phyloP scores from a whole-genome alignment of 1,284 basidiomycete species.

The Rhodotorula sp. region DNA sequence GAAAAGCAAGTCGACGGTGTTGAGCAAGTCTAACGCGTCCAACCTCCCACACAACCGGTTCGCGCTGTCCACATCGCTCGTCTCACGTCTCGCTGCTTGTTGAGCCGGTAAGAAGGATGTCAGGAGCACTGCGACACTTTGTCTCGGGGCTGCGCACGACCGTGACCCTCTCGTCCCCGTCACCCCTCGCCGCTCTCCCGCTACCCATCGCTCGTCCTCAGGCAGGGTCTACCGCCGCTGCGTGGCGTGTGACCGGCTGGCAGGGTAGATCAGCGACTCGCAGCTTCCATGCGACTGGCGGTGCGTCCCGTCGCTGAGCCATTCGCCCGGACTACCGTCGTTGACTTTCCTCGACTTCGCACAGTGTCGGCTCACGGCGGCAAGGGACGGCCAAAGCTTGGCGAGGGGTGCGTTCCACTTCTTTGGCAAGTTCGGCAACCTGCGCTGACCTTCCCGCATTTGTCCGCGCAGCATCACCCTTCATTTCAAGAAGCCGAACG shows the following conservation, averaged over 20 bases:
- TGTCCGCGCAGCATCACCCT: constrained; percentile 69
- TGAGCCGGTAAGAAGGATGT: neutral
- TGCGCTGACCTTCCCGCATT: neutral
- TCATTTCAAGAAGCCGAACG: constrained; percentile 85
- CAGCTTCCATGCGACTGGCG: constrained; percentile 6
- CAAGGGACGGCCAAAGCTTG: constrained; percentile 59
- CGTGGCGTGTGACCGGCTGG: too few species aligned
- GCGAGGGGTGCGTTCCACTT: constrained; percentile 58
- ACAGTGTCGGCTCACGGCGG: constrained; percentile 51
- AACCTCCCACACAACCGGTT: neutral
- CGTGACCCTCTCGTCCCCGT: neutral
- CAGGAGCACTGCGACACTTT: constrained; percentile 9
- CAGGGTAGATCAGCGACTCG: neutral
- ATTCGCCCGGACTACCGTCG: rapidly evolving
- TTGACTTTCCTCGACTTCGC: neutral
- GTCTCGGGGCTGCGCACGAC: neutral
- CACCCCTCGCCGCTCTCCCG: neutral
- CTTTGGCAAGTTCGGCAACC: neutral
- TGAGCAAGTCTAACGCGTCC: too few species aligned
- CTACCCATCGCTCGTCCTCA: neutral
- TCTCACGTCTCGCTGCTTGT: too few species aligned
- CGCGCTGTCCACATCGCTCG: neutral
- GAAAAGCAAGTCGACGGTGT: too few species aligned
- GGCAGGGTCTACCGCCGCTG: neutral
- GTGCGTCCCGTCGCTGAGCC: neutral